Evolutionary conservation across 129 eudicot genomes (phyloP).

Genomic region (Artemisia argyi): DNA sequence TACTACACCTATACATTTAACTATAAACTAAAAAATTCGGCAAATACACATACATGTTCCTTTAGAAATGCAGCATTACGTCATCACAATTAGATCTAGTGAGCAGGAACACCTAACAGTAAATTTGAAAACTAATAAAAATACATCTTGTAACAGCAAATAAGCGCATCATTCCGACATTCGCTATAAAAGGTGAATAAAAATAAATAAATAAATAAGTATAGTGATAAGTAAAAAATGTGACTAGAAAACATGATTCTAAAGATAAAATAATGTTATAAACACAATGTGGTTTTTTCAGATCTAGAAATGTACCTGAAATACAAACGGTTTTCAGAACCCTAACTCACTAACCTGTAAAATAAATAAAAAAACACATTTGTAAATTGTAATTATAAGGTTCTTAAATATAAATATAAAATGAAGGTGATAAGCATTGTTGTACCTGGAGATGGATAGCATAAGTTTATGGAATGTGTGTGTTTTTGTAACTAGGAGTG

Average conservation of each 20-base stretch:
- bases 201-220: too few species aligned
- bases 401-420: background rate
- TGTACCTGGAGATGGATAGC: background rate
- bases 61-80: too few species aligned
- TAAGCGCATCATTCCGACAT: too few species aligned
- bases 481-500: background rate
- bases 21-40: too few species aligned
- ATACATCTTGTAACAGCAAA: too few species aligned
- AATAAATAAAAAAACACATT: background rate
- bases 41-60: too few species aligned
- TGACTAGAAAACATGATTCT: background rate
- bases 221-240: too few species aligned
- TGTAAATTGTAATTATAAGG: background rate
- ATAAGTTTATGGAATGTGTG: background rate
- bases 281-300: slow-evolving; percentile 33
- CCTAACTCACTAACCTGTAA: slow-evolving; percentile 32
- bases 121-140: background rate
- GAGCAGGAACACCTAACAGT: too few species aligned
- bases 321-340: slow-evolving; percentile 25
- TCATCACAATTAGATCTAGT: too few species aligned
- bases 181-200: too few species aligned
- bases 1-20: too few species aligned
- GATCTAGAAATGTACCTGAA: slow-evolving; percentile 52
- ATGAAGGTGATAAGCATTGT: slow-evolving; percentile 5
- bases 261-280: background rate